phyloP scores from a whole-genome alignment of 257 asterid species.

The Solanum chiquidenum region DNA sequence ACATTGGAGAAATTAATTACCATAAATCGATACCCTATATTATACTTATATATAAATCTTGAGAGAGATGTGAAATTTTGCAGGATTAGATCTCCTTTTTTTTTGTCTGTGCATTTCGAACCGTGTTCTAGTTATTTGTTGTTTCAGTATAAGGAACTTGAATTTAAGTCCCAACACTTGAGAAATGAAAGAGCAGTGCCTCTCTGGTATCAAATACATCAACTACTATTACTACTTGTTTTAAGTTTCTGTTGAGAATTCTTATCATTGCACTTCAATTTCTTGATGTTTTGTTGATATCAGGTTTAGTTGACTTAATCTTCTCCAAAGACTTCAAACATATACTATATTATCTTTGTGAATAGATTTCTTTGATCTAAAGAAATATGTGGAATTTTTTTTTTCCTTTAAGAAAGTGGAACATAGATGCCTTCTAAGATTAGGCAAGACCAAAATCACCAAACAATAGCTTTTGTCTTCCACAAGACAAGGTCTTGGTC shows the following conservation, averaged over 20 bases:
- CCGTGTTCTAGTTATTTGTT: background rate
- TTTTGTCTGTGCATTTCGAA: background rate
- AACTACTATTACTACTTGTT: background rate
- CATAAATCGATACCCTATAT: slow-evolving; percentile 9
- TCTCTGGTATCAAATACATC: background rate
- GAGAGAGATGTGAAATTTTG: slow-evolving; percentile 52
- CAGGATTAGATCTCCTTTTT: slow-evolving; percentile 34
- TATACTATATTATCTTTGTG: background rate
- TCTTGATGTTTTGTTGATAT: background rate
- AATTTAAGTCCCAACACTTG: background rate
- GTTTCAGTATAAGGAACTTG: background rate
- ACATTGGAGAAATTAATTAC: slow-evolving; percentile 4
- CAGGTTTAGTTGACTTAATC: background rate
- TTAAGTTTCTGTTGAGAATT: background rate
- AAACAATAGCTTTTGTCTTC: slow-evolving; percentile 26
- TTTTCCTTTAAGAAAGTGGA: background rate
- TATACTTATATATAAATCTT: slow-evolving; percentile 14
- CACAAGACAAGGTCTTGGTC: slow-evolving; percentile 18
- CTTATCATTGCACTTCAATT: background rate
- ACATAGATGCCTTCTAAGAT: slow-evolving; percentile 29
- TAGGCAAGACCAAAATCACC: slow-evolving; percentile 24
- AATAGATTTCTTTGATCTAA: slow-evolving; percentile 11
- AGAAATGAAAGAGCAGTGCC: background rate
- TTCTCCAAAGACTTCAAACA: background rate
- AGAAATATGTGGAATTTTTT: slow-evolving; percentile 8